Evolutionary conservation across 1,284 basidiomycete genomes (phyloP), one percentile per base, ranked within the genome.

Genomic region (Fomitopsis schrenkii): DNA sequence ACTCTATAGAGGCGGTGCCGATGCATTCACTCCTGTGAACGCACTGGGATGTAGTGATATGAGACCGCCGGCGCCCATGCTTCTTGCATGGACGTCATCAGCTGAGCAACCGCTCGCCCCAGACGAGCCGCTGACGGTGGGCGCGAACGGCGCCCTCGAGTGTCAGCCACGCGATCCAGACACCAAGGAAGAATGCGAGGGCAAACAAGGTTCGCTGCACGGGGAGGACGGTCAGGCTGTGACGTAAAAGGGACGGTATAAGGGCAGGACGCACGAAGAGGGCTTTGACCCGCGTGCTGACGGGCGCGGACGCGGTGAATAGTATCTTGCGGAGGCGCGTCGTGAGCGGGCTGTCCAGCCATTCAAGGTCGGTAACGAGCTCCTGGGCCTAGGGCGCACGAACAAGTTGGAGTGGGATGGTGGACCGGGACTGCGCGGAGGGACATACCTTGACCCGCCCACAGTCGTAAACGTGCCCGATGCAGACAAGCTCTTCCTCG

Each of bases 91-190:
- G 55, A 38, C 38, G 30, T 6, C 15, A 15, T 50, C 28, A 50
- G 15, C 48, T 68, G 74, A 91, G 40, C 83, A 91, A 76, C 59
- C 84, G 80, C 67, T 88, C 87, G 50, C 88, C 88, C 88, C 88
- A 91, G 12, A 91, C 82, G 28, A 90, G 80, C 52, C 87, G 77
- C 66, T 89, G 83, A 65, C 84, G 77, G 68, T 91, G 86, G 14
- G 89, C 89, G 40, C 85, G 78, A 59, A 88, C 85, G 30, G 82
- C 87, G 36, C 88, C 89, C n/a, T 79, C 76, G 15, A 88, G 67
- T 0, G 83, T 81, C 35, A 86, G 79, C 79, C 80, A 88, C 22
- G 80, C 73, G 36, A 88, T 74, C 80, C 42, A 33, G 38, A 45
- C 40, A 17, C 28, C 28, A 30, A 57, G 33, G 40, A 15, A 41